Conservation (phyloP, 306 rosid genomes). For the Betula pendula region DNA sequence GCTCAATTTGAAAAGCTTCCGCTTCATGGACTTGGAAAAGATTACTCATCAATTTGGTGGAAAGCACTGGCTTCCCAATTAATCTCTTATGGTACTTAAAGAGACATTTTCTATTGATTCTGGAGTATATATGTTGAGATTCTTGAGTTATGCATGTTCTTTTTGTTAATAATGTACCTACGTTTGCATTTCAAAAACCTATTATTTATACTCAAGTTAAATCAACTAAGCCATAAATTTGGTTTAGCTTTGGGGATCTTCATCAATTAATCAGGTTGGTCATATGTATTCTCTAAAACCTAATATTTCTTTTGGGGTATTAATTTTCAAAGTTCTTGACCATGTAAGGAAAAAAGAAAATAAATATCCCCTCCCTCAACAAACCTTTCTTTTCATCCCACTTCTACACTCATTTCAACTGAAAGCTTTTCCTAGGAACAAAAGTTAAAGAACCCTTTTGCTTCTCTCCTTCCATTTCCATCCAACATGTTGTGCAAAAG, state of each 20-base stretch:
- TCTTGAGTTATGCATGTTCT: conserved; percentile 23
- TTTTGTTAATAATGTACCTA: background rate
- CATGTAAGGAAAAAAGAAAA: background rate
- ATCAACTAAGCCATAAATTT: background rate
- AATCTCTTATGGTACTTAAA: conserved; percentile 58
- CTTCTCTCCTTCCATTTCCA: background rate
- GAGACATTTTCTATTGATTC: conserved; percentile 23
- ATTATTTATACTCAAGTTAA: background rate
- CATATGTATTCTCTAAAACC: background rate
- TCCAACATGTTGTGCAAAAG: background rate
- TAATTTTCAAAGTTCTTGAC: background rate
- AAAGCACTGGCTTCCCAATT: conserved; percentile 77
- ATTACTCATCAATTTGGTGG: conserved; percentile 85
- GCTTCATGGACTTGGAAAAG: conserved; percentile 87
- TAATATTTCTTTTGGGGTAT: background rate
- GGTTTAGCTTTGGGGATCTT: background rate
- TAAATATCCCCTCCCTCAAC: background rate
- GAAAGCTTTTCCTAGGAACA: background rate
- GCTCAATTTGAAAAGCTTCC: conserved; percentile 80
- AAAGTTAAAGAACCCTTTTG: background rate
- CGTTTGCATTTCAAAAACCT: background rate
- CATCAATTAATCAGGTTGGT: background rate
- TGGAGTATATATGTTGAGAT: background rate
- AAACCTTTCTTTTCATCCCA: background rate
- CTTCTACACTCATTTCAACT: background rate